phyloP scores from a whole-genome alignment of 495 filamentous ascomycete species.

The Aspergillus coremiiformis region DNA sequence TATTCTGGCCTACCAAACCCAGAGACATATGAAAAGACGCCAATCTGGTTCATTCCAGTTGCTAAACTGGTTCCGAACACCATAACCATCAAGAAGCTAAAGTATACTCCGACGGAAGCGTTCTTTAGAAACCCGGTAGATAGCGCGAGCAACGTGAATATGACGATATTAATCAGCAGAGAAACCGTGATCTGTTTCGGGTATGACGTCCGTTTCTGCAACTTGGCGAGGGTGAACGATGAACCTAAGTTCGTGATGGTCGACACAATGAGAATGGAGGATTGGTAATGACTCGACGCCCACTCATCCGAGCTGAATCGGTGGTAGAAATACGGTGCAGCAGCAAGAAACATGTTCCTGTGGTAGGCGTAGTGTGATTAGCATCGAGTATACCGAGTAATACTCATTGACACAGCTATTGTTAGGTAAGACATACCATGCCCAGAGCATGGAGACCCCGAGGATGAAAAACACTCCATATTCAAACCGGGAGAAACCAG shows the following conservation, averaged over 20 bases:
- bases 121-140: constrained; percentile 63
- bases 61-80: constrained; percentile 72
- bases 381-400: not conserved
- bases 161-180: constrained; percentile 60
- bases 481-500: constrained; percentile 66
- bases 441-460: constrained; percentile 92
- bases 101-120: constrained; percentile 56
- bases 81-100: constrained; percentile 74
- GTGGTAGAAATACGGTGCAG: constrained; percentile 82
- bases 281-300: constrained; percentile 74
- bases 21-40: constrained; percentile 84
- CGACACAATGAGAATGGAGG: constrained; percentile 78
- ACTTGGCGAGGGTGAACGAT: constrained; percentile 64
- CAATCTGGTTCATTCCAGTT: constrained; percentile 85
- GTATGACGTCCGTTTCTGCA: constrained; percentile 75
- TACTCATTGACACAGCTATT: not conserved
- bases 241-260: constrained; percentile 71
- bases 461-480: constrained; percentile 83
- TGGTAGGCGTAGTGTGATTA: not conserved
- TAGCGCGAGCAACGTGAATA: constrained; percentile 69
- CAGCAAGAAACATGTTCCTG: constrained; percentile 99
- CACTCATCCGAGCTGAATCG: constrained; percentile 67
- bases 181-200: constrained; percentile 71
- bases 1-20: constrained; percentile 78
- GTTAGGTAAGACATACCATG: constrained; percentile 58